A percentile compares a stretch with the other conserved stretches of the same genome.
phyloP scores from a whole-genome alignment of 208 protist genomes.

The Leishmania major region DNA sequence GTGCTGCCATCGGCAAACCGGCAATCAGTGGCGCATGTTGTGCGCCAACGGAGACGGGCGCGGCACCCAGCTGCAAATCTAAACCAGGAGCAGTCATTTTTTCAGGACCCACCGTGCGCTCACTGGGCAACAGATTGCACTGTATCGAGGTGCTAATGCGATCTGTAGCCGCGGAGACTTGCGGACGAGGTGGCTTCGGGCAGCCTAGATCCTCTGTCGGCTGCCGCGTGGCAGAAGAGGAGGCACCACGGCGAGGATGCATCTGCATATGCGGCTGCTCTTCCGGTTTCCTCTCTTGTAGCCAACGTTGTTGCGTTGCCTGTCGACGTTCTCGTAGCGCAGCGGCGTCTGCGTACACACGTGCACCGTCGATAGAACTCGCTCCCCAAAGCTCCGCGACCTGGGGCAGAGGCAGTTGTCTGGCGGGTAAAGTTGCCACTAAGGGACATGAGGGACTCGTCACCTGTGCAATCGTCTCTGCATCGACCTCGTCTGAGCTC shows the following conservation, averaged over 20 bases:
- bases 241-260: background rate
- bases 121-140: conserved; percentile 5
- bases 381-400: background rate
- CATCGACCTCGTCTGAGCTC: background rate
- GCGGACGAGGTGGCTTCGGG: background rate
- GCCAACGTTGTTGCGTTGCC: background rate
- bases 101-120: background rate
- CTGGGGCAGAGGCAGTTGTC: background rate
- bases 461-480: background rate
- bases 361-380: background rate
- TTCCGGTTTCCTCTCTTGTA: background rate
- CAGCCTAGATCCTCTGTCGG: background rate
- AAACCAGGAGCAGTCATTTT: background rate
- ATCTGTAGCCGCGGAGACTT: background rate
- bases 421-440: background rate
- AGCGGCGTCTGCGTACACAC: background rate
- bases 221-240: background rate
- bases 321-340: background rate
- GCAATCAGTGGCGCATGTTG: background rate
- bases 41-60: too few species aligned
- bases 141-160: background rate
- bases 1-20: background rate
- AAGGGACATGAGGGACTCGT: background rate
- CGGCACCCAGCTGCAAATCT: background rate
- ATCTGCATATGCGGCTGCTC: background rate